Conservation (phyloP, 192 early-diverging fungal species). For the Coemansia sp. region DNA sequence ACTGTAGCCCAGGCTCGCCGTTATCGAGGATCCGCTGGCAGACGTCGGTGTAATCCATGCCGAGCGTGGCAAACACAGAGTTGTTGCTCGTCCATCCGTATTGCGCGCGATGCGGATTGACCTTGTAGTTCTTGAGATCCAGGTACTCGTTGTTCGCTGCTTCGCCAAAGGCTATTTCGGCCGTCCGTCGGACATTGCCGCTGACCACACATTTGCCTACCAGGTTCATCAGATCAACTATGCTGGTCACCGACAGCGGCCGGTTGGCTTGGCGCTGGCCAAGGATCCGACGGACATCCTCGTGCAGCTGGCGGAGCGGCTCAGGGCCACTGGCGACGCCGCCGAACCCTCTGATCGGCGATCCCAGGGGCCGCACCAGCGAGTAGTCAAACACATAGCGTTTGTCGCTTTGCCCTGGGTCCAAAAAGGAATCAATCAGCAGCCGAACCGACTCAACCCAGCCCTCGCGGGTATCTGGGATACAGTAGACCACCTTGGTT, state of each 20-base stretch:
- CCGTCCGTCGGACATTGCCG: constrained; percentile 55
- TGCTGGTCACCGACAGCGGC: constrained; percentile 29
- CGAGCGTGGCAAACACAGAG: constrained; percentile 46
- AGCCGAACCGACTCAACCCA: constrained; percentile 46
- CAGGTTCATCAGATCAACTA: constrained; percentile 57
- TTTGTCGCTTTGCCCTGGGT: not conserved
- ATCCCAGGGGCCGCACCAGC: constrained; percentile 23
- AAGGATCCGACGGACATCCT: constrained; percentile 22
- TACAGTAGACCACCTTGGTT: constrained; percentile 1
- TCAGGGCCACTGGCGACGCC: constrained; percentile 45
- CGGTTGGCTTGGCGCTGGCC: constrained; percentile 11
- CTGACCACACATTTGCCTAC: constrained; percentile 55
- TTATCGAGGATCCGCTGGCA: constrained; percentile 32
- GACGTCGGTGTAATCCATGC: constrained; percentile 45
- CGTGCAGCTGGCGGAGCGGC: constrained; percentile 42
- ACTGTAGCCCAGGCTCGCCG: constrained; percentile 54
- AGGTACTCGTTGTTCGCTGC: constrained; percentile 44
- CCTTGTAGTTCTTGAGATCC: constrained; percentile 53
- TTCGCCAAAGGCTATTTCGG: constrained; percentile 56
- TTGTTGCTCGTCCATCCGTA: constrained; percentile 57
- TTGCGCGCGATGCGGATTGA: constrained; percentile 47
- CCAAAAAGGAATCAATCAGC: constrained; percentile 51
- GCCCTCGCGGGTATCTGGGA: constrained; percentile 53
- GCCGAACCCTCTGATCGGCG: constrained; percentile 52
- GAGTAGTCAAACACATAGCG: constrained; percentile 36